Evolutionary conservation across 257 asterid species (phyloP).

Genomic region (Phtheirospermum japonicum): DNA sequence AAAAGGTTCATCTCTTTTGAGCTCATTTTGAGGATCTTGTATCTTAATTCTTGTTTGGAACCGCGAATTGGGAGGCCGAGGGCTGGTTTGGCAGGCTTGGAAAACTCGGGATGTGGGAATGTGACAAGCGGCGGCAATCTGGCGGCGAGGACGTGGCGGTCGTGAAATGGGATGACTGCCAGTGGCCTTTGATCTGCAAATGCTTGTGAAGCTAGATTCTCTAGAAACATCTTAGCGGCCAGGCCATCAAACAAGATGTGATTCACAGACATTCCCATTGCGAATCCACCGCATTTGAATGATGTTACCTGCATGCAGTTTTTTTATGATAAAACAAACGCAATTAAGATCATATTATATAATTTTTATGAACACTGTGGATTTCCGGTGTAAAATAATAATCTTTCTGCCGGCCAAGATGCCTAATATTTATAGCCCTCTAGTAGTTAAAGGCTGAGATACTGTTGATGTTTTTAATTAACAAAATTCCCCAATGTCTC

Average conservation of each 20-base stretch:
- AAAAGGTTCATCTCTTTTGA: constrained; percentile 26
- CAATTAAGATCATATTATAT: too few relatives aligned
- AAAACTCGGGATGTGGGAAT: constrained; percentile 45
- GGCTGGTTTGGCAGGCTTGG: constrained; percentile 37
- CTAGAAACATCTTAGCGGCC: constrained; percentile 40
- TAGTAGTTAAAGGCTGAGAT: too few relatives aligned
- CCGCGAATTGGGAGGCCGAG: constrained; percentile 36
- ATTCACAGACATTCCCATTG: constrained; percentile 41
- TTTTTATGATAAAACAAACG: too few relatives aligned
- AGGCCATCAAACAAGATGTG: constrained; percentile 47
- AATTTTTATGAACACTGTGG: too few relatives aligned
- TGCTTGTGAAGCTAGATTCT: constrained; percentile 53
- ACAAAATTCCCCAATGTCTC: too few relatives aligned
- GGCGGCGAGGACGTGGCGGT: constrained; percentile 33
- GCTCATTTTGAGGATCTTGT: constrained; percentile 38
- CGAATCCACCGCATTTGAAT: constrained; percentile 65
- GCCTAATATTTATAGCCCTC: too few relatives aligned
- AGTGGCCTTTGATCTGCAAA: constrained; percentile 33
- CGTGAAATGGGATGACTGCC: constrained; percentile 29
- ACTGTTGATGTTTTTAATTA: too few relatives aligned
- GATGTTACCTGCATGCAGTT: constrained; percentile 59
- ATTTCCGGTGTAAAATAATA: too few relatives aligned
- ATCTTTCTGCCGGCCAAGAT: too few relatives aligned
- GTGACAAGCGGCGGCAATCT: constrained; percentile 47
- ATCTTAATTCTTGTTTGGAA: constrained; percentile 29